Percentiles rank a stretch among this genome's conserved stretches.
phyloP scores from a whole-genome alignment of 2,329 filamentous ascomycete genomes.

The Amylocarpus encephaloides region DNA sequence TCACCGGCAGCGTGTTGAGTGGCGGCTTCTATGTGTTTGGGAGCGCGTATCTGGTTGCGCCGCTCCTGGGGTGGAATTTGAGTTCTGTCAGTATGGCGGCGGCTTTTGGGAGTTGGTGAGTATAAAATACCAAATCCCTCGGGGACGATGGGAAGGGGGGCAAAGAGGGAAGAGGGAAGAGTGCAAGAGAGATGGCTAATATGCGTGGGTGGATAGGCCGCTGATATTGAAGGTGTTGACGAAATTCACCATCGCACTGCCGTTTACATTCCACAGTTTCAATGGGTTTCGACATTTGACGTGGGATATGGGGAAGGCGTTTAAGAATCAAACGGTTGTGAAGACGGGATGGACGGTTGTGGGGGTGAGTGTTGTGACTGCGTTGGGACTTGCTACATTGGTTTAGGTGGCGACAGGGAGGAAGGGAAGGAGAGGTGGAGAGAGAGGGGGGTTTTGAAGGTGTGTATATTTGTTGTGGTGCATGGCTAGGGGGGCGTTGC shows the following conservation, averaged over 20 bases:
- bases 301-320: conserved; percentile 59
- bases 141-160: too few relatives aligned
- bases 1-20: conserved; percentile 55
- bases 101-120: conserved; percentile 49
- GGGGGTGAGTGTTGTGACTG: conserved; percentile 46
- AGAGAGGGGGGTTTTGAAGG: too few relatives aligned
- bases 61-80: conserved; percentile 60
- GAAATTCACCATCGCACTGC: conserved; percentile 54
- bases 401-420: background rate
- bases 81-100: conserved; percentile 58
- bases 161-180: background rate
- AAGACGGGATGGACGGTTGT: conserved; percentile 59
- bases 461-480: too few relatives aligned
- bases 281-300: conserved; percentile 67
- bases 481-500: too few relatives aligned
- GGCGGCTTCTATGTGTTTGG: conserved; percentile 63
- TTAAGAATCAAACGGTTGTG: conserved; percentile 59
- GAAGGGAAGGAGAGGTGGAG: background rate
- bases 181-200: background rate
- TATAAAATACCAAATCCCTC: background rate
- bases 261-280: conserved; percentile 62
- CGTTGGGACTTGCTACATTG: conserved; percentile 30
- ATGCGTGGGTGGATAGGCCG: conserved; percentile 33
- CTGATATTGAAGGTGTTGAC: conserved; percentile 49
- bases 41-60: conserved; percentile 58